Evolutionary conservation across 495 filamentous ascomycete genomes (phyloP), one percentile per base, ranked within the genome.

Genomic region (Neurospora cerealis): DNA sequence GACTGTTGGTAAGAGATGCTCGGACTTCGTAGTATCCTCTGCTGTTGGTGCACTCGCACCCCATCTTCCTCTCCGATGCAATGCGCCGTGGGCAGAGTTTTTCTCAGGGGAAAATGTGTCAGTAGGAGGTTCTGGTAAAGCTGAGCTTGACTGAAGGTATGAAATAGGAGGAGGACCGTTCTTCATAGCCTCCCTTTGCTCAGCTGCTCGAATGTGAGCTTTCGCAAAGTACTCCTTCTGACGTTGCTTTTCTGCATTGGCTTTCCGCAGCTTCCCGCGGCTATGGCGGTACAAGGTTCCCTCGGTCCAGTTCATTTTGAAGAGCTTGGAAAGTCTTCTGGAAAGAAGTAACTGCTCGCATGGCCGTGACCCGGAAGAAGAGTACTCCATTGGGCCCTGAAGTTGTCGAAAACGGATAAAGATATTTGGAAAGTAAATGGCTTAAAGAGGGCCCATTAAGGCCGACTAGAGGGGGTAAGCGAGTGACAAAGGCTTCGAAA

Each of bases 301-400:
- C 74, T 84, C 84, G 24, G 82, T 85, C 83, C 83, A 86, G 74
- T 86, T 86, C 84, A 86, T 86, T 39, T 19, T 73, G 70, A 37
- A n/a, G 60, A 32, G 9, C 69, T 17, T 17, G 36, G 40, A 38
- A 19, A 69, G 71, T 62, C 44, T 48, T 66, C 28, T 66, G 28
- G 54, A 66, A 36, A 66, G 54, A 36, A 28, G 28, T 66, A 9
- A 15, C 28, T 32, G 54, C 54, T 66, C 28, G 28, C 28, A 66
- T 66, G 28, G 32, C 7, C 54, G 54, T 19, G 54, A 66, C 28
- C 28, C 54, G 24, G 54, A 66, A 17, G 54, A 66, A 19, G 54
- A 66, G 54, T 32, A 66, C 15, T 66, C 13, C 54, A 66, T 66
- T 19, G 28, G 32, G 54, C 24, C 5, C 5, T 15, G 28, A 66